Base-by-base conservation (phyloP, 1,284 basidiomycete genomes). In the Tilletia setariae region DNA sequence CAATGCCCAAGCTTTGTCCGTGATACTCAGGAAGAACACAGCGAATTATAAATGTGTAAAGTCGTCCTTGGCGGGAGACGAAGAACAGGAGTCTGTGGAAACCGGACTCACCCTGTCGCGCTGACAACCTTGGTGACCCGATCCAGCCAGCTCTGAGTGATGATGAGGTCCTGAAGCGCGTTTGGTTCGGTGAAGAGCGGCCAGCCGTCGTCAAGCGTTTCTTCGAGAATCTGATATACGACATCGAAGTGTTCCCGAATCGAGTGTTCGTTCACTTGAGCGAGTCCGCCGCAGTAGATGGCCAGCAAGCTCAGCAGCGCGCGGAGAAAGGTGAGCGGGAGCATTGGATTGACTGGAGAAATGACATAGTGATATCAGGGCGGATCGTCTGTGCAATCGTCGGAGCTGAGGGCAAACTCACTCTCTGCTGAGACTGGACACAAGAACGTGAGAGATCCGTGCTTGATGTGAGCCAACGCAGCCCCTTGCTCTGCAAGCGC, bases 311-410 rank as follows among this genome's bases (percentile, higher is more conserved):
- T 81, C 62, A 92, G 85, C 78, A 97, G 93, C 0, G 90, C 88
- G 77, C 91, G 89, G 28, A 97, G 83, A 82, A 96, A 97, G 0
- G 92, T 87, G 79, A 97, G 93, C 2, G 91, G 93, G 66, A 94
- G 89, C 30, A 95, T 84, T 0, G 94, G 93, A 79, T 97, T 94
- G 76, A 90, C 35, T 40, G 35, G 35, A 40, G 35, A 40, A 40
- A 40, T 40, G 92, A 94, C 74, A 35, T 35, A 9, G 46, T 23
- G 21, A 35, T 44, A 23, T 15, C n/a, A 23, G 30, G 44, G 28
- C 23, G 7, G 62, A 63, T 21, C 23, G 62, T 21, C 23, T 25
- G 6, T 25, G n/a, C 4, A 32, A 40, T 63, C 6, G 7, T 11
- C 7, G 9, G 62, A 6, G n/a, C 21, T 4, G 62, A 4, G 6